phyloP scores from a whole-genome alignment of 495 filamentous ascomycete genomes.

The Glarea lozoyensis region DNA sequence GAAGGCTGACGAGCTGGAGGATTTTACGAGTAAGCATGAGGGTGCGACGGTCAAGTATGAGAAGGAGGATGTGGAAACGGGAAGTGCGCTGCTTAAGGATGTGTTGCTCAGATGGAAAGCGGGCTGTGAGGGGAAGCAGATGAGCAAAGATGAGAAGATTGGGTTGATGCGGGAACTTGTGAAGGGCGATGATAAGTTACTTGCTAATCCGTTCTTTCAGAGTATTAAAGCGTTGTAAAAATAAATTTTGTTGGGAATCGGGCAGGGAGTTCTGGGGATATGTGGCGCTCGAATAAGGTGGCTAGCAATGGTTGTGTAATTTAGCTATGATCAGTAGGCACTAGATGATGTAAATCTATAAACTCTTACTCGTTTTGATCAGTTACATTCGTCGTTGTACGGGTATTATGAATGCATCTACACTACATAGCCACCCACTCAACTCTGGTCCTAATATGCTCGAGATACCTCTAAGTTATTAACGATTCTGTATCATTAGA shows the following conservation, averaged over 20 bases:
- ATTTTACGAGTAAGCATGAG: conserved; percentile 75
- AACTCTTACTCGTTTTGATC: too few relatives aligned
- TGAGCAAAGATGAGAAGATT: conserved; percentile 74
- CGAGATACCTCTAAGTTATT: too few relatives aligned
- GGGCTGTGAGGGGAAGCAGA: conserved; percentile 54
- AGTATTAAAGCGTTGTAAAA: conserved; percentile 68
- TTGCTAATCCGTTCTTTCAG: conserved; percentile 82
- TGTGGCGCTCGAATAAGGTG: too few relatives aligned
- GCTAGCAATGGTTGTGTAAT: too few relatives aligned
- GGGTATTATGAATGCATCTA: too few relatives aligned
- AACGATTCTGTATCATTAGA: too few relatives aligned
- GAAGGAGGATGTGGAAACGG: conserved; percentile 83
- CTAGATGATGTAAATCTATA: too few relatives aligned
- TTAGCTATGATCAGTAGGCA: too few relatives aligned
- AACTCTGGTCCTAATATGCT: too few relatives aligned
- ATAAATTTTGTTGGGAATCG: background rate
- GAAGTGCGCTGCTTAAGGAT: conserved; percentile 78
- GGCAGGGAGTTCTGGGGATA: background rate
- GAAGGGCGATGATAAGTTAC: conserved; percentile 55
- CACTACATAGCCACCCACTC: too few relatives aligned
- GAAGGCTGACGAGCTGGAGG: conserved; percentile 96
- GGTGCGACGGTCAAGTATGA: conserved; percentile 41
- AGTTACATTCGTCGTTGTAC: too few relatives aligned
- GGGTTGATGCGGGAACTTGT: conserved; percentile 73
- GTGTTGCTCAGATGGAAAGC: conserved; percentile 84